Evolutionary conservation across 352 stramenopile genomes (phyloP), one percentile per base, ranked within the genome.

Genomic region (Pythium dissimile): DNA sequence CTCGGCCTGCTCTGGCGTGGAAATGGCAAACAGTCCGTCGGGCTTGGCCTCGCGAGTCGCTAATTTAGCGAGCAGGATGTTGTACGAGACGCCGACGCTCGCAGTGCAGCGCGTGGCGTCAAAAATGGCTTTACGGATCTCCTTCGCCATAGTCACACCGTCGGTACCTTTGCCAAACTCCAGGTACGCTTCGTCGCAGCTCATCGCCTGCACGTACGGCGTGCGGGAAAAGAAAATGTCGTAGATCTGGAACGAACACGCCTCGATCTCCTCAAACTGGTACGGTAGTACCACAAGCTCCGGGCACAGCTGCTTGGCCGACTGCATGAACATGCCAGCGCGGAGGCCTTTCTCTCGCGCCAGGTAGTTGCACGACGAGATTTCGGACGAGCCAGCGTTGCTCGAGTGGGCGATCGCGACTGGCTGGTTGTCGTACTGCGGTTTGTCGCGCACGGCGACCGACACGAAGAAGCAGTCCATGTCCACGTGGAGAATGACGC

Each of bases 401-500:
- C 62, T 63, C 27, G 80, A 95, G 61, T 98, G 92, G 12, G 89
- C 93, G 16, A 98, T 90, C 12, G 90, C 93, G 6, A 98, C 86
- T 1, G 96, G 91, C 9, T 90, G 69, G 9, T 77, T 67, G 28
- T 80, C 49, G 28, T 84, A 70, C 30, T 92, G 74, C 1, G 92
- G 88, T 48, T 79, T 87, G 10, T 89, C 90, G 26, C 82, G 64
- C 20, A 98, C 69, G 12, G 84, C 89, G 8, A 99, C 95, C 10
- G 86, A 75, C 3, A 95, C 95, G 67, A 99, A 99, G 74, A 98
- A 99, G 54, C 89, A 98, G 70, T 99, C 96, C 95, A 99, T 98
- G 68, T 99, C 96, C 0, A 98, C 84, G 50, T 98, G 95, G 46
- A 98, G 69, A 37, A 99, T 92, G 37, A 96, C 92, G 1, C 91